These are phyloP conservation scores for Climacium dendroides DNA, from an alignment of 225 moss, liverwort and hornwort species.

Conservation along the genomic window DNA sequence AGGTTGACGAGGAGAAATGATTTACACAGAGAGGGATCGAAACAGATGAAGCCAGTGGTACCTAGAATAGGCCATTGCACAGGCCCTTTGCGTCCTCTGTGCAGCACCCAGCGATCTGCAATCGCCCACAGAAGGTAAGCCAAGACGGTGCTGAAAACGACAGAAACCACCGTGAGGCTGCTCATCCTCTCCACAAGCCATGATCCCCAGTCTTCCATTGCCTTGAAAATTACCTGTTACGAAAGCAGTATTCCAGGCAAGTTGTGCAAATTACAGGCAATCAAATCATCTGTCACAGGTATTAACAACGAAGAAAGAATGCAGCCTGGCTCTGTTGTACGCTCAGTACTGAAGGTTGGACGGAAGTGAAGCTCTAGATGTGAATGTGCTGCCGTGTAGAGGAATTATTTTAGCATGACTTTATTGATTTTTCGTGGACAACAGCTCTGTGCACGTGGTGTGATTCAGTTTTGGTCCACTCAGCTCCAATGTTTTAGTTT, in stretches of 20 bases:
- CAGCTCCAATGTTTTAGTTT: neutral
- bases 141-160: neutral
- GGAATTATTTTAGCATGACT: neutral
- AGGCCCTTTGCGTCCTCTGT: slow-evolving; percentile 3
- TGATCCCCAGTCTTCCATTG: neutral
- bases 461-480: neutral
- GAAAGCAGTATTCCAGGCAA: neutral
- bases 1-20: neutral
- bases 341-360: too few relatives aligned
- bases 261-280: too few relatives aligned
- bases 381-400: neutral
- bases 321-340: neutral
- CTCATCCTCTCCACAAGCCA: neutral
- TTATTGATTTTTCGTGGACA: too few relatives aligned
- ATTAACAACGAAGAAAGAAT: neutral
- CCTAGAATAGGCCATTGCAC: slow-evolving; percentile 25
- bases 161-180: neutral
- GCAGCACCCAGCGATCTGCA: slow-evolving; percentile 1
- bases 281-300: neutral
- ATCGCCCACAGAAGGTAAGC: slow-evolving; percentile 15
- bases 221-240: too few relatives aligned
- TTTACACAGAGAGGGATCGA: neutral
- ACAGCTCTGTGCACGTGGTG: neutral
- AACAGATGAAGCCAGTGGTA: neutral
- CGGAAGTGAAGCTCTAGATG: neutral